phyloP scores from a whole-genome alignment of 2,329 filamentous ascomycete species.

The Pseudogymnoascus sp. region DNA sequence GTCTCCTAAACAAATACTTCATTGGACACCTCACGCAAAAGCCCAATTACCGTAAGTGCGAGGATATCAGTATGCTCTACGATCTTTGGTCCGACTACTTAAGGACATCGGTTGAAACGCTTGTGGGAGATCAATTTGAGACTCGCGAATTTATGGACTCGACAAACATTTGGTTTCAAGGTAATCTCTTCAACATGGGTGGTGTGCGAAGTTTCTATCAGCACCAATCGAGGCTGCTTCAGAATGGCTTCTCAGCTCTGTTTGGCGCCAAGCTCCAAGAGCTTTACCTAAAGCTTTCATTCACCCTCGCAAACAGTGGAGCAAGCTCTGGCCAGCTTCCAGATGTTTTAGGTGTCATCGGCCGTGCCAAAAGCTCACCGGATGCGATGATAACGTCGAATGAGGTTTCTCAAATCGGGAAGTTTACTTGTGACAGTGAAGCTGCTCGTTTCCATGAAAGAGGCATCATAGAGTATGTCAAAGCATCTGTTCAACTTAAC shows the following conservation, averaged over 20 bases:
- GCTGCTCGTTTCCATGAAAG: conserved; percentile 43
- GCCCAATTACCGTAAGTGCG: conserved; percentile 37
- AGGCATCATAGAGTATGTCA: conserved; percentile 43
- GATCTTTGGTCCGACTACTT: conserved; percentile 45
- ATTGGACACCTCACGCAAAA: conserved; percentile 44
- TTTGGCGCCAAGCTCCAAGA: conserved; percentile 46
- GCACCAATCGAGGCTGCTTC: conserved; percentile 43
- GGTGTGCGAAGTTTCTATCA: conserved; percentile 45
- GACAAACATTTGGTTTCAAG: conserved; percentile 39
- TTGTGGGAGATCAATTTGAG: conserved; percentile 46
- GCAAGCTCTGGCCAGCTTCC: conserved; percentile 31
- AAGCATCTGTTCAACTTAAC: conserved; percentile 41
- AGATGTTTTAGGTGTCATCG: conserved; percentile 37
- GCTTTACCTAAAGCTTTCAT: conserved; percentile 44
- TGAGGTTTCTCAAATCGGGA: conserved; percentile 42
- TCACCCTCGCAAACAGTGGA: conserved; percentile 37
- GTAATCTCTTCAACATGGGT: conserved; percentile 39
- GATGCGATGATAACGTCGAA: conserved; percentile 40
- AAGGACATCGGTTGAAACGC: conserved; percentile 40
- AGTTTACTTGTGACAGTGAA: conserved; percentile 40
- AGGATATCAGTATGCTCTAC: conserved; percentile 38
- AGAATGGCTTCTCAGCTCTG: conserved; percentile 41
- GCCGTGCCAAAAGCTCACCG: conserved; percentile 35
- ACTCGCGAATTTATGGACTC: conserved; percentile 43
- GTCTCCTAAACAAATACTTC: conserved; percentile 46